Base-by-base conservation (phyloP, 805 yeast genomes). In the Lachancea fermentati region DNA sequence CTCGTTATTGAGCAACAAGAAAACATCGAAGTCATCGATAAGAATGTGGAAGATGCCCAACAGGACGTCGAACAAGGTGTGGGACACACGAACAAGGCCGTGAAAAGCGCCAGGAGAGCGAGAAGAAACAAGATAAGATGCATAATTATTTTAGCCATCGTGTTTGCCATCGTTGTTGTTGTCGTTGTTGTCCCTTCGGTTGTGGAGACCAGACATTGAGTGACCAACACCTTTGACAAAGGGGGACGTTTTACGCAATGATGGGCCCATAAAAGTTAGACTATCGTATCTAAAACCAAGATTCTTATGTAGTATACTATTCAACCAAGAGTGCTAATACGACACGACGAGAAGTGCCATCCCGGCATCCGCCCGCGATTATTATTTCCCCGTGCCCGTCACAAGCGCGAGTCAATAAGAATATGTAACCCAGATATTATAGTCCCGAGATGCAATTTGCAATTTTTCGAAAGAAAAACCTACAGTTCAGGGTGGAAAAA, bases 1-100 rank as follows among this genome's bases (percentile, higher is more conserved):
- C 72, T 93, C 67, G 97, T 91, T 35, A 87, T 91, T 52, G 96
- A 89, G 67, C 97, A 93, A 70, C 96, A 89, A 65, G 87, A 78
- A 52, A 79, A 83, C 46, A 81, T 93, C 51, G 85, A 81, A 58
- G 84, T 79, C 57, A 79, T 87, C 49, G 88, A 88, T 60, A 79
- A 85, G 51, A 82, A 85, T 55, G 85, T 89, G 46, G 78, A 70
- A 44, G 74, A 71, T 41, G 97, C 96, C 19, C 96, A 88, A 65
- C 79, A 77, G 46, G 94, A 93, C 62, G 80, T 93, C 54, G 96
- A 89, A 69, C 80, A 81, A 62, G 98, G 97, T 63, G 86, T 88
- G 30, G 95, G 93, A 16, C 95, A 93, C 65, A 88, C 95, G 37
- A 78, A 82, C 58, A 81, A 84, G 63, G 98, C 98, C 16, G 88